Evolutionary conservation across 345 rosid genomes (phyloP).

Genomic region (Heritiera fomes): DNA sequence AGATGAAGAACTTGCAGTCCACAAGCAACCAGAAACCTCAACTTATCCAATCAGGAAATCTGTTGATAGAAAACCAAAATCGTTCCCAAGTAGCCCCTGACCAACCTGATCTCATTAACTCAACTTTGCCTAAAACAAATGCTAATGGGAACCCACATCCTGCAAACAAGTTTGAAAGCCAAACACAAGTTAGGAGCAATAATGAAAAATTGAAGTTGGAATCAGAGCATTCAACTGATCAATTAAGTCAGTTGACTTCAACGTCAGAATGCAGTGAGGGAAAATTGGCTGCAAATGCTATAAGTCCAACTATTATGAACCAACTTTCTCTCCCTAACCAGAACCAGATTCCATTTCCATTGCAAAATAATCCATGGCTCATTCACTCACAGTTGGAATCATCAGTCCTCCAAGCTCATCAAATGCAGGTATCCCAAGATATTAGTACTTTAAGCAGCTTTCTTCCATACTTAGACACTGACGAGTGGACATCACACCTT

Average conservation of each 20-base stretch:
- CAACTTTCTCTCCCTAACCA: conserved; percentile 38
- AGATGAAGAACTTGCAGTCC: conserved; percentile 43
- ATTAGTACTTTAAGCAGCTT: conserved; percentile 39
- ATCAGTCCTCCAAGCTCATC: conserved; percentile 35
- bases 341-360: conserved; percentile 38
- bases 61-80: conserved; percentile 35
- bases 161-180: conserved; percentile 40
- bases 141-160: conserved; percentile 36
- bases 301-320: conserved; percentile 30
- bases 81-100: conserved; percentile 33
- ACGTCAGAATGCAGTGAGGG: conserved; percentile 41
- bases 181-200: conserved; percentile 29
- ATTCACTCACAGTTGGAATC: conserved; percentile 42
- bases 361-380: conserved; percentile 44
- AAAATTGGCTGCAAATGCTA: conserved; percentile 32
- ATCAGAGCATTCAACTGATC: conserved; percentile 50
- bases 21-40: conserved; percentile 45
- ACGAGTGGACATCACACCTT: conserved; percentile 60
- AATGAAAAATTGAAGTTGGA: conserved; percentile 42
- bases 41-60: conserved; percentile 39
- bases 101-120: conserved; percentile 31
- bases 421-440: conserved; percentile 50
- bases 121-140: conserved; percentile 43
- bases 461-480: conserved; percentile 52
- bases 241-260: conserved; percentile 44